Evolutionary conservation across 257 asterid species (phyloP).

Genomic region (Phtheirospermum japonicum): DNA sequence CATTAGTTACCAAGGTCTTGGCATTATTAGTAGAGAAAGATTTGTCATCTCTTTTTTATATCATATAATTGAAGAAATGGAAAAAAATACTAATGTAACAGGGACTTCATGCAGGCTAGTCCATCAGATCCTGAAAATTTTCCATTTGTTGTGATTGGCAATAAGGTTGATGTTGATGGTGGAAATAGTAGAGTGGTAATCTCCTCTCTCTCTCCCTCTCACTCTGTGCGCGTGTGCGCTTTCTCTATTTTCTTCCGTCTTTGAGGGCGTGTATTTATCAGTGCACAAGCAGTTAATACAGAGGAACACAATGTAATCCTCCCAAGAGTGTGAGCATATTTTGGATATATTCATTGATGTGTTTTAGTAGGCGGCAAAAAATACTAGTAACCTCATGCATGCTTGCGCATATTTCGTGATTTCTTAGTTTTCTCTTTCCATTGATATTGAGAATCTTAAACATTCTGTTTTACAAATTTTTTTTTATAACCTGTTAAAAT

Average conservation of each 20-base stretch:
- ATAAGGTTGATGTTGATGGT: slow-evolving; percentile 95
- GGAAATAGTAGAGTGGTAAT: slow-evolving; percentile 94
- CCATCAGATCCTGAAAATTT: slow-evolving; percentile 98
- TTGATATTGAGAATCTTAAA: slow-evolving; percentile 6
- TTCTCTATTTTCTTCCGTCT: neutral
- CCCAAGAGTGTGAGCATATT: slow-evolving; percentile 2
- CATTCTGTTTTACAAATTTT: neutral
- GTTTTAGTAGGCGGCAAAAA: neutral
- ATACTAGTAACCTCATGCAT: slow-evolving; percentile 1
- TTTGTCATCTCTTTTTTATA: neutral
- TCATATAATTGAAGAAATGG: neutral
- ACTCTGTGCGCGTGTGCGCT: neutral
- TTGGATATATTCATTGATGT: slow-evolving; percentile 13
- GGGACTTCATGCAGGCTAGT: slow-evolving; percentile 71
- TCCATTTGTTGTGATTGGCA: slow-evolving; percentile 96
- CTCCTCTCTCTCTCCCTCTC: slow-evolving; percentile 10
- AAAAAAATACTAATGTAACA: slow-evolving; percentile 17
- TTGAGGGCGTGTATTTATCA: neutral
- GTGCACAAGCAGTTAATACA: too few relatives aligned
- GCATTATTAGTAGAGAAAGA: neutral
- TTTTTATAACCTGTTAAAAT: neutral
- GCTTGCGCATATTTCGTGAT: neutral
- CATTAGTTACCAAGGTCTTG: slow-evolving; percentile 7
- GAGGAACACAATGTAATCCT: neutral
- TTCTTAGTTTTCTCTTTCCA: neutral